Evolutionary conservation across 768 basidiomycete genomes (phyloP).

Genomic region (Kwoniella mangroviensis): DNA sequence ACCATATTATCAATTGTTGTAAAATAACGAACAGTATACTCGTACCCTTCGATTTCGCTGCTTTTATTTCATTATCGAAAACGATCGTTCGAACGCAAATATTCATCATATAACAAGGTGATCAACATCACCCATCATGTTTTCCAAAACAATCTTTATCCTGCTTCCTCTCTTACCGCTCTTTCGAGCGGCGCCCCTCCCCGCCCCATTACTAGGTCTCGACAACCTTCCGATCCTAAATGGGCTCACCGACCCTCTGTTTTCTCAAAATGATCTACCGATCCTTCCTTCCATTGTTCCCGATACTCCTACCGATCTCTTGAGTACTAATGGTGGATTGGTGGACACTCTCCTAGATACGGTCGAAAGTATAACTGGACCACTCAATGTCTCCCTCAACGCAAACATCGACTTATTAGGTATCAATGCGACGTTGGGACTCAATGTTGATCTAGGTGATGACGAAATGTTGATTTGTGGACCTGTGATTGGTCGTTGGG

Average conservation of each 20-base stretch:
- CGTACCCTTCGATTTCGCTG: conserved; percentile 1
- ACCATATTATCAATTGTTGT: not conserved
- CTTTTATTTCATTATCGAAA: not conserved
- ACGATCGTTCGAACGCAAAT: not conserved
- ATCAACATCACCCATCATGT: not conserved
- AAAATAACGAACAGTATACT: not conserved
- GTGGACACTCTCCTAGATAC: conserved; percentile 15
- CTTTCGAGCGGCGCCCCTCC: conserved; percentile 12
- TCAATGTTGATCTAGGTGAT: conserved; percentile 19
- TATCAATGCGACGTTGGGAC: conserved; percentile 3
- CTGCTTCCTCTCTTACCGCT: conserved; percentile 12
- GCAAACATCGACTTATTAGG: conserved; percentile 10
- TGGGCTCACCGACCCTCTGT: conserved; percentile 8
- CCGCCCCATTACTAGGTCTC: conserved; percentile 5
- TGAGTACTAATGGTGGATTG: not conserved
- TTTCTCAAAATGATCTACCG: not conserved
- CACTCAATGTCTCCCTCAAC: conserved; percentile 13
- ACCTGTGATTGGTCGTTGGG: conserved; percentile 12
- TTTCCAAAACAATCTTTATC: not conserved
- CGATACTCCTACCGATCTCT: not conserved
- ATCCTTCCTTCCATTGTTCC: not conserved
- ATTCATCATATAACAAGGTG: not conserved
- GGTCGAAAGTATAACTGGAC: conserved; percentile 10
- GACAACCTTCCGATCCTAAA: not conserved
- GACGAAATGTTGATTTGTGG: conserved; percentile 19